phyloP scores from a whole-genome alignment of 306 rosid species.

The Potentilla sterilis region DNA sequence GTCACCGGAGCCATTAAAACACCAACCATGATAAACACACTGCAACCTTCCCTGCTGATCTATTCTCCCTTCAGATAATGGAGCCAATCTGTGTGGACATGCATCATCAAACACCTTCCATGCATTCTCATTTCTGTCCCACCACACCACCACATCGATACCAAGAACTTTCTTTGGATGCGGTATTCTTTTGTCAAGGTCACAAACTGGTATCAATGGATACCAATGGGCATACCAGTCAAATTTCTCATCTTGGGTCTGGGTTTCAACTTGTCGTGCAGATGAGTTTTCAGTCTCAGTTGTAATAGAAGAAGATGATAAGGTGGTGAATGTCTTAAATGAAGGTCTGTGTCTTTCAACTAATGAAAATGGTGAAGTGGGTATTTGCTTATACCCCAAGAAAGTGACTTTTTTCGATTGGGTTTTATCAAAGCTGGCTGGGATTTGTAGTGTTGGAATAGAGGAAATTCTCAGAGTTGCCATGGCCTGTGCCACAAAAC shows the following conservation, averaged over 20 bases:
- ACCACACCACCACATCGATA: conserved; percentile 88
- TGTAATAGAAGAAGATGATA: conserved; percentile 44
- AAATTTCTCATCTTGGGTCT: conserved; percentile 39
- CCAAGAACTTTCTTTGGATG: conserved; percentile 76
- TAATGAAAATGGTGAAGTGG: background rate
- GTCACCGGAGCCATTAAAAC: conserved; percentile 79
- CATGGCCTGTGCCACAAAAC: background rate
- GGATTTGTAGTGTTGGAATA: background rate
- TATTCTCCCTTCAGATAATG: conserved; percentile 87
- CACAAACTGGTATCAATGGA: conserved; percentile 80
- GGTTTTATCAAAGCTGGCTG: background rate
- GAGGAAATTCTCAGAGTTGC: background rate
- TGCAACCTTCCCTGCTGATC: conserved; percentile 91
- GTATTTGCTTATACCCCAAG: background rate
- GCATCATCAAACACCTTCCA: conserved; percentile 40
- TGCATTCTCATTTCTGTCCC: conserved; percentile 69
- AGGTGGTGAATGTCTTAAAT: conserved; percentile 33
- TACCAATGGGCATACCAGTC: conserved; percentile 91
- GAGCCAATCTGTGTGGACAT: conserved; percentile 91
- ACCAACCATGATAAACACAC: conserved; percentile 98
- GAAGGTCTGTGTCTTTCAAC: background rate
- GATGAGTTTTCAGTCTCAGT: conserved; percentile 40
- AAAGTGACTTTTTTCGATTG: background rate
- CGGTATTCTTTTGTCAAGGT: conserved; percentile 73
- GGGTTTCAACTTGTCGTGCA: conserved; percentile 28